Evolutionary conservation across 345 rosid species (phyloP).

Genomic region (Aurinia saxatilis): DNA sequence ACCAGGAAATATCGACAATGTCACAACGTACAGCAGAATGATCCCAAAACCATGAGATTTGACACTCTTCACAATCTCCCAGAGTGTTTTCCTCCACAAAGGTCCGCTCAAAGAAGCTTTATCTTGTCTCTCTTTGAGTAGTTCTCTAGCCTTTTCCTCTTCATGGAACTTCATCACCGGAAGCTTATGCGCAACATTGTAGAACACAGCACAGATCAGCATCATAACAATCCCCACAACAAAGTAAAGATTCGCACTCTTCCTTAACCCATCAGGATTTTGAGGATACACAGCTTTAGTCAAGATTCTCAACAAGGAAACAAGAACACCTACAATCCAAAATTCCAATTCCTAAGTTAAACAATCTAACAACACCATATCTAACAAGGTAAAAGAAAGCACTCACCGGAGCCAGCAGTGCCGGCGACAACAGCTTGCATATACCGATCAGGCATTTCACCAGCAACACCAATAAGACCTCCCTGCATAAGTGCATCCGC

Average conservation of each 20-base stretch:
- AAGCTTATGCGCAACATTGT: constrained; percentile 67
- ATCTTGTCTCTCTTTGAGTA: constrained; percentile 42
- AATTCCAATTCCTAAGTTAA: neutral
- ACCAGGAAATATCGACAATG: constrained; percentile 86
- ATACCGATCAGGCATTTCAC: constrained; percentile 86
- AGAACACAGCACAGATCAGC: constrained; percentile 56
- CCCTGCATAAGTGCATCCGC: constrained; percentile 92
- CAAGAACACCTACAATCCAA: constrained; percentile 65
- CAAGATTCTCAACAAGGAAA: constrained; percentile 65
- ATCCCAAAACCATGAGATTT: constrained; percentile 80
- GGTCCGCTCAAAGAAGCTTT: constrained; percentile 47
- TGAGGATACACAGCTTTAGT: constrained; percentile 79
- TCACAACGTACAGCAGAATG: constrained; percentile 56
- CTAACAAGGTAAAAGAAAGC: neutral
- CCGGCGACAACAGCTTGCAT: constrained; percentile 96
- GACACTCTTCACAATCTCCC: constrained; percentile 49
- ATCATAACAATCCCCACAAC: constrained; percentile 63
- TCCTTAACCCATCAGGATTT: constrained; percentile 62
- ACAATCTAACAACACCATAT: neutral
- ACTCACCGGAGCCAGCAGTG: constrained; percentile 90
- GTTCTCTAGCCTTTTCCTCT: constrained; percentile 50
- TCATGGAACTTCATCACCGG: constrained; percentile 72
- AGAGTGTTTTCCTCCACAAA: constrained; percentile 57
- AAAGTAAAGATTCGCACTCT: constrained; percentile 79
- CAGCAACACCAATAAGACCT: constrained; percentile 82